phyloP scores from a whole-genome alignment of 345 rosid species.

The Linum tenue region DNA sequence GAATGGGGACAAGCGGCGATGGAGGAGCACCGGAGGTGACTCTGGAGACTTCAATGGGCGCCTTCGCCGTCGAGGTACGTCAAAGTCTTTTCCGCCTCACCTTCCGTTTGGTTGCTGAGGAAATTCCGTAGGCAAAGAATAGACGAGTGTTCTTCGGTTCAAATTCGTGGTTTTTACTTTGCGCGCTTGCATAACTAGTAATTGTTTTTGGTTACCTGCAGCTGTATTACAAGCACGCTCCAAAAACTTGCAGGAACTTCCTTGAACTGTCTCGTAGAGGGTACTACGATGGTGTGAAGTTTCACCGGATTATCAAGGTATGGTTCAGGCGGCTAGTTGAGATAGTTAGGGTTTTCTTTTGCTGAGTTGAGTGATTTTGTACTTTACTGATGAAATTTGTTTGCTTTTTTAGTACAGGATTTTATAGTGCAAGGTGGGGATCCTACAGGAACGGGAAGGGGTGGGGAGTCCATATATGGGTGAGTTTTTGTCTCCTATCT shows the following conservation, averaged over 20 bases:
- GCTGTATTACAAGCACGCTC: conserved; percentile 82
- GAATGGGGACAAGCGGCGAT: conserved; percentile 71
- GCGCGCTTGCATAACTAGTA: neutral
- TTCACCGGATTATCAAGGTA: conserved; percentile 91
- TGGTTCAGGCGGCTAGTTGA: neutral
- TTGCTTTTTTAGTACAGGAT: conserved; percentile 40
- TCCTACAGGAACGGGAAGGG: conserved; percentile 96
- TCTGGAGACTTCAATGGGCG: conserved; percentile 87
- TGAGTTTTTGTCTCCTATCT: conserved; percentile 15
- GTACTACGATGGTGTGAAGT: conserved; percentile 69
- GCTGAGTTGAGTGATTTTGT: neutral
- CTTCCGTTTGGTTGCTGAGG: neutral
- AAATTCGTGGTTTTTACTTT: too few relatives aligned
- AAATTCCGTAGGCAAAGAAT: neutral
- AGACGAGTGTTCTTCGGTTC: neutral
- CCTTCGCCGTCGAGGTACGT: conserved; percentile 73
- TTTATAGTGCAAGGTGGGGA: conserved; percentile 98
- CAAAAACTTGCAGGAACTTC: conserved; percentile 94
- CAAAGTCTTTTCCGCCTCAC: neutral
- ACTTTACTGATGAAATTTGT: neutral
- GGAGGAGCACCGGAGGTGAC: conserved; percentile 80
- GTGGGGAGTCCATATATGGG: conserved; percentile 92
- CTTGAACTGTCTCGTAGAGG: conserved; percentile 77
- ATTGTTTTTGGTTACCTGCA: conserved; percentile 12
- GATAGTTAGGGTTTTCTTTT: neutral